Conservation (phyloP, 1,284 basidiomycete species). For the Ustilago curta region DNA sequence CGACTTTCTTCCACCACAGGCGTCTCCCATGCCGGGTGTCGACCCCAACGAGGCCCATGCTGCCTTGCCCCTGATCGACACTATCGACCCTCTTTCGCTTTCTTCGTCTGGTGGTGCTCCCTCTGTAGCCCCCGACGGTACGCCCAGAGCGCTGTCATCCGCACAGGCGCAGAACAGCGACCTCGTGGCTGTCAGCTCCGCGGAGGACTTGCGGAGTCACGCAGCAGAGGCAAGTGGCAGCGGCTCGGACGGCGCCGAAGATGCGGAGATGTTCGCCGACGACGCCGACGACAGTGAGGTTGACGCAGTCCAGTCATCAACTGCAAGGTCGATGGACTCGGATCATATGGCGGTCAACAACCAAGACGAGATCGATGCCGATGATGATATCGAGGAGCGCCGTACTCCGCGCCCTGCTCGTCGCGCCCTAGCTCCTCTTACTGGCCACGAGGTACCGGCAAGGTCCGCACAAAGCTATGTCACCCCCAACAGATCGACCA, state of each 20-base stretch:
- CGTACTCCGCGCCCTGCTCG: slow-evolving; percentile 54
- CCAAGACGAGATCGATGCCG: slow-evolving; percentile 8
- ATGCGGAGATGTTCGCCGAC: slow-evolving; percentile 64
- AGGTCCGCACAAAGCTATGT: slow-evolving; percentile 18
- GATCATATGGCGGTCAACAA: slow-evolving; percentile 14
- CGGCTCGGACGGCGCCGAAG: slow-evolving; percentile 64
- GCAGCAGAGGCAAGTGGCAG: slow-evolving; percentile 57
- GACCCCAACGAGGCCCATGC: slow-evolving; percentile 19
- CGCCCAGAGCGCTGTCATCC: slow-evolving; percentile 34
- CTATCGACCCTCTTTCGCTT: slow-evolving; percentile 42
- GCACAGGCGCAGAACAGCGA: slow-evolving; percentile 8
- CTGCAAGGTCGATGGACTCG: slow-evolving; percentile 28
- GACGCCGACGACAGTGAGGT: slow-evolving; percentile 54
- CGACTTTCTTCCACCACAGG: slow-evolving; percentile 37
- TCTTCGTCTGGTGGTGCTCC: slow-evolving; percentile 23
- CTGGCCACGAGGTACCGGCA: slow-evolving; percentile 26
- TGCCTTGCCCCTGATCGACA: slow-evolving; percentile 42
- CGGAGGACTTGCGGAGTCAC: slow-evolving; percentile 50
- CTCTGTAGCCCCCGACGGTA: slow-evolving; percentile 31
- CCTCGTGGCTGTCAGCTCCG: slow-evolving; percentile 44
- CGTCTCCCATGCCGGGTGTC: slow-evolving; percentile 42
- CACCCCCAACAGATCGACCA: slow-evolving; percentile 43
- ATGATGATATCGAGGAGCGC: slow-evolving; percentile 52
- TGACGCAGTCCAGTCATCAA: slow-evolving; percentile 25
- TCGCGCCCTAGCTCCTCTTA: slow-evolving; percentile 49